phyloP scores from a whole-genome alignment of 2,329 filamentous ascomycete genomes.

The Cordyceps cicadae region DNA sequence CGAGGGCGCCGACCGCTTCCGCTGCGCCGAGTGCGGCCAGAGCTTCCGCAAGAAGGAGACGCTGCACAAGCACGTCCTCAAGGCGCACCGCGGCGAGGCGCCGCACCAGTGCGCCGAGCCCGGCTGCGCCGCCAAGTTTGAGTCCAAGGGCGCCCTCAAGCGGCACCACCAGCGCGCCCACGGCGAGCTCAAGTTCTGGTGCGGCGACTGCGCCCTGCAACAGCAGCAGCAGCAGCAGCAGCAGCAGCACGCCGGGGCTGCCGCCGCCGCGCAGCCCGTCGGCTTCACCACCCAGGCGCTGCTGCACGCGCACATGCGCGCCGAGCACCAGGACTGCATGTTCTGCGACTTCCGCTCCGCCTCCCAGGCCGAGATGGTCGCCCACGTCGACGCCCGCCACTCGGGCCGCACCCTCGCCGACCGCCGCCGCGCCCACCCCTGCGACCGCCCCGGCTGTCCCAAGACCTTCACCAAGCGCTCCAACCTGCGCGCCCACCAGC shows the following conservation, averaged over 20 bases:
- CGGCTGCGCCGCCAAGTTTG: slow-evolving; percentile 61
- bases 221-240: too few relatives aligned
- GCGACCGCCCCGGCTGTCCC: slow-evolving; percentile 59
- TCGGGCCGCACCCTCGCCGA: slow-evolving; percentile 53
- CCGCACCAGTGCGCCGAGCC: slow-evolving; percentile 61
- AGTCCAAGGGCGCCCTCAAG: slow-evolving; percentile 62
- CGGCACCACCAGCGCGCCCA: slow-evolving; percentile 66
- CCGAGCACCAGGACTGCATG: slow-evolving; percentile 65
- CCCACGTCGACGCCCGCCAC: slow-evolving; percentile 73
- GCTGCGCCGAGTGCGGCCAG: slow-evolving; percentile 66
- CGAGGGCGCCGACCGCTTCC: slow-evolving; percentile 61
- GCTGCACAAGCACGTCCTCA: slow-evolving; percentile 71
- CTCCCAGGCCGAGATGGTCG: slow-evolving; percentile 59
- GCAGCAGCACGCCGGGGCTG: too few relatives aligned
- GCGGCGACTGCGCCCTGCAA: slow-evolving; percentile 56
- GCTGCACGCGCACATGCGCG: slow-evolving; percentile 64
- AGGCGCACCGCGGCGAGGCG: slow-evolving; percentile 63
- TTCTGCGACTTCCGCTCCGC: slow-evolving; percentile 64
- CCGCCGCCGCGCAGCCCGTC: slow-evolving; percentile 29
- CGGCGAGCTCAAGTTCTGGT: slow-evolving; percentile 63
- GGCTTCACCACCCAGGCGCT: slow-evolving; percentile 66
- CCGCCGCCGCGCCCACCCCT: slow-evolving; percentile 58
- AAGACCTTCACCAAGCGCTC: slow-evolving; percentile 74
- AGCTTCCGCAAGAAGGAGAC: slow-evolving; percentile 84
- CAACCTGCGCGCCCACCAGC: slow-evolving; percentile 76